Conservation (phyloP, 2,329 filamentous ascomycete genomes). For the Zymoseptoria passerinii region DNA sequence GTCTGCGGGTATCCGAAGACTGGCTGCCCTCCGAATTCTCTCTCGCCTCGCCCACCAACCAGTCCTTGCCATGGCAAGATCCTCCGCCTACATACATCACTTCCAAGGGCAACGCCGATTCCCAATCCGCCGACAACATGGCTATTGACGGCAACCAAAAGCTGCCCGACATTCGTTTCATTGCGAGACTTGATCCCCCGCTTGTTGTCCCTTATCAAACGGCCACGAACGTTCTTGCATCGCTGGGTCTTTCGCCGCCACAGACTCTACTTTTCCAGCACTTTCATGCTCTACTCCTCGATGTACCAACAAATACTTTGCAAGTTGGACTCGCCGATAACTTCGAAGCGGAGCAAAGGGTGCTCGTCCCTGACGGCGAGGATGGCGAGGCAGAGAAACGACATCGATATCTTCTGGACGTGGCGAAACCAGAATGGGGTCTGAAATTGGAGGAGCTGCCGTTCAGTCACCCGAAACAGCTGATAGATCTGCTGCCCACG, state of each 20-base stretch:
- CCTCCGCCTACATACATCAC: slow-evolving; percentile 55
- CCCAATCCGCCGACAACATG: slow-evolving; percentile 42
- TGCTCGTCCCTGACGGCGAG: slow-evolving; percentile 1
- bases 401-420: slow-evolving; percentile 54
- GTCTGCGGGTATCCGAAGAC: slow-evolving; percentile 61
- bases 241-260: slow-evolving; percentile 50
- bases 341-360: slow-evolving; percentile 5
- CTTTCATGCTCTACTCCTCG: slow-evolving; percentile 19
- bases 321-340: background rate
- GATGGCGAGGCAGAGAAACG: slow-evolving; percentile 10
- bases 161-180: slow-evolving; percentile 64
- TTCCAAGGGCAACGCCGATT: slow-evolving; percentile 16
- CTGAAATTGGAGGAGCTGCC: slow-evolving; percentile 59
- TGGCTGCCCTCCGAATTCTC: slow-evolving; percentile 66
- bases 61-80: slow-evolving; percentile 52
- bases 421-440: slow-evolving; percentile 66
- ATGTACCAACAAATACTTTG: slow-evolving; percentile 1
- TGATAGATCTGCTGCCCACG: slow-evolving; percentile 63
- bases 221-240: slow-evolving; percentile 54
- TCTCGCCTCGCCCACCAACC: slow-evolving; percentile 48
- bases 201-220: slow-evolving; percentile 59
- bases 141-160: slow-evolving; percentile 44
- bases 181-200: slow-evolving; percentile 65
- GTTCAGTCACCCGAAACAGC: slow-evolving; percentile 69
- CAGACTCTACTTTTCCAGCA: slow-evolving; percentile 18